Percentiles rank a stretch among this genome's conserved stretches.
phyloP scores from a whole-genome alignment of 192 early-diverging fungal genomes.

The Linnemannia elongata region DNA sequence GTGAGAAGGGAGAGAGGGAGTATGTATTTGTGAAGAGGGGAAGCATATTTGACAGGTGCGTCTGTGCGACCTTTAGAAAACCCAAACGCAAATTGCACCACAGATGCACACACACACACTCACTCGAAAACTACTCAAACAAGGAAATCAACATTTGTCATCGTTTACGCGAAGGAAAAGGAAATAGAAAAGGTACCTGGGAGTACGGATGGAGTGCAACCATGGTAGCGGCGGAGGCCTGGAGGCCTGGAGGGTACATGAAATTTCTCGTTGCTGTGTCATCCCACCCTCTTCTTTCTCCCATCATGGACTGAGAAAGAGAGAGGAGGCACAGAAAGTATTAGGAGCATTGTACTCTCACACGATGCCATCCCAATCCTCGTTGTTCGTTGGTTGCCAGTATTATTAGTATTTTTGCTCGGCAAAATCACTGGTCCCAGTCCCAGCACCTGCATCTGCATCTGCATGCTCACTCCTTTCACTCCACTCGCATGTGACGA shows the following conservation, averaged over 20 bases:
- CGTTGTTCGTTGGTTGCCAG: no score
- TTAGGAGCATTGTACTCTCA: no score
- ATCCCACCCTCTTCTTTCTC: no score
- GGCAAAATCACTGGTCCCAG: not conserved
- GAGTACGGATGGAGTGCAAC: no score
- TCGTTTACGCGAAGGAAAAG: not conserved
- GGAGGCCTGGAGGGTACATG: no score
- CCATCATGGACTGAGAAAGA: no score
- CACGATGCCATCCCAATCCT: no score
- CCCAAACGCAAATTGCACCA: not conserved
- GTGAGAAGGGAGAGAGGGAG: not conserved
- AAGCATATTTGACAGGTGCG: not conserved
- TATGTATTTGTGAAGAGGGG: not conserved
- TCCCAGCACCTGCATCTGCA: not conserved
- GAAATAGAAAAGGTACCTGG: not conserved
- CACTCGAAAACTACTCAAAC: not conserved
- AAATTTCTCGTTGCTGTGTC: no score
- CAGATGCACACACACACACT: not conserved
- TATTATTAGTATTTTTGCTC: no score
- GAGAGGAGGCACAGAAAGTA: no score
- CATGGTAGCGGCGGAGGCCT: no score
- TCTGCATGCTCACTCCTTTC: not conserved
- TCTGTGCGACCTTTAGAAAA: not conserved
- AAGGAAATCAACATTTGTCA: constrained; percentile 2
- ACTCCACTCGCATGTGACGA: not conserved